A percentile compares a stretch with the other conserved stretches of the same genome.
These are phyloP conservation scores for Lachancea quebecensis DNA, from an alignment of 805 yeast genomes.

Conservation along the genomic window DNA sequence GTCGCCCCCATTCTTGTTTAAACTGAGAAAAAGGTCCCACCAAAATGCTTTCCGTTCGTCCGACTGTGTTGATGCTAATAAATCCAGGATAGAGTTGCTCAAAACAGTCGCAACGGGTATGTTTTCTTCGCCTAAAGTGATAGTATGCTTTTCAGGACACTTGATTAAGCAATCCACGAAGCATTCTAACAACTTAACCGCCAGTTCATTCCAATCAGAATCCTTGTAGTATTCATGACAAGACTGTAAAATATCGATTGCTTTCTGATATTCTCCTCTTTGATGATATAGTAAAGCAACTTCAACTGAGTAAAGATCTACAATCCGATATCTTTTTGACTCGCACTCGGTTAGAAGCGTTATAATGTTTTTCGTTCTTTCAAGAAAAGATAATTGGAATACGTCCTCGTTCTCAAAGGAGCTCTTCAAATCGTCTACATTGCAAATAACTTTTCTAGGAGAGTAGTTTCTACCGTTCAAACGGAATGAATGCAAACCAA, in stretches of 20 bases:
- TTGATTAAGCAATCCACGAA: conserved; percentile 59
- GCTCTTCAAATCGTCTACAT: conserved; percentile 10
- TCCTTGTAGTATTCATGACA: conserved; percentile 61
- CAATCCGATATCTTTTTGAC: conserved; percentile 47
- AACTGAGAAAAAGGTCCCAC: conserved; percentile 25
- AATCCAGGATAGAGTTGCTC: conserved; percentile 27
- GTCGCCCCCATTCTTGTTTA: conserved; percentile 10
- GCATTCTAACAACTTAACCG: conserved; percentile 55
- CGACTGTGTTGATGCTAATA: conserved; percentile 17
- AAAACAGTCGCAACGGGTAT: conserved; percentile 23
- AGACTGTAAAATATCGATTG: conserved; percentile 56
- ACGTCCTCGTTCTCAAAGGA: conserved; percentile 15
- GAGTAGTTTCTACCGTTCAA: conserved; percentile 12
- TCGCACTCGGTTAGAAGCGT: conserved; percentile 15
- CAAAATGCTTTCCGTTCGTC: conserved; percentile 15
- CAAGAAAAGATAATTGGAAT: conserved; percentile 37
- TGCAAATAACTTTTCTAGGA: conserved; percentile 6
- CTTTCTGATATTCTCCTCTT: conserved; percentile 47
- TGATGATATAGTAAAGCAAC: conserved; percentile 65
- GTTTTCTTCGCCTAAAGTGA: conserved; percentile 22
- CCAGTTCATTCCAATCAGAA: conserved; percentile 71
- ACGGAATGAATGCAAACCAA: conserved; percentile 10
- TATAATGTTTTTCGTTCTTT: conserved; percentile 41
- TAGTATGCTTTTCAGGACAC: conserved; percentile 14
- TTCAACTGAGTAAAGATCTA: conserved; percentile 71